Evolutionary conservation across 2,329 filamentous ascomycete genomes (phyloP), one percentile per base, ranked within the genome.

Genomic region (Nigrospora oryzae): DNA sequence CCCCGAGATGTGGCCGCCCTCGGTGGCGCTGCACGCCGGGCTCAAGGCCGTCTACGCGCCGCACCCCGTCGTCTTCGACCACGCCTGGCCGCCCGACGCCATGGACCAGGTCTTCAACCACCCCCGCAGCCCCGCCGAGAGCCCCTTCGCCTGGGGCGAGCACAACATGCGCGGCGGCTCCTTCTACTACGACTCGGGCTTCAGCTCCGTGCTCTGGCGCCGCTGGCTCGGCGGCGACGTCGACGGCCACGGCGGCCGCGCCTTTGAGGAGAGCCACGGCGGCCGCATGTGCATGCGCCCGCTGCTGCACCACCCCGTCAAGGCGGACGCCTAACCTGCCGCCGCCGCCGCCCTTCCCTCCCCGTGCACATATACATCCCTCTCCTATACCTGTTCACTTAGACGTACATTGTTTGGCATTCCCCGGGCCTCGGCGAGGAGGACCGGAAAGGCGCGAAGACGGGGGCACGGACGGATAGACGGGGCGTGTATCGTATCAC

Each of bases 171-270:
- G 69, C 45, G 80, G 81, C 6, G 77, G 74, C 49, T 82, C 74
- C 36, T 86, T 81, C 77, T 85, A 83, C 58, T 85, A 83, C 58
- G 77, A 79, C 36, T 73, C 75, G 0, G 70, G 71, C 1, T 84
- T 84, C 54, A 75, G 80, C 7, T 66, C 73, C 15, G 75, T 74
- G 31, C 56, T 86, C 46, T 86, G 81, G 69, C 67, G 76, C 40
- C 66, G 80, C 42, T 86, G 82, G 82, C 59, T 84, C 17, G 60
- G 60, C 15, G 52, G 51, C 14, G 34, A 43, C 12, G 58, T 60
- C 47, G 52, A 56, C 33, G 55, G 52, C 5, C 50, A 53, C 33
- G 57, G 56, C 8, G 58, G 58, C n/a, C 49, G 45, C 38, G 70
- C 74, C 48, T 47, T 28, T 13, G 51, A 62, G 38, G 51, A 59